Percentiles rank a stretch among this genome's conserved stretches.
phyloP scores from a whole-genome alignment of 352 stramenopile species.

The Phytopythium vexans region DNA sequence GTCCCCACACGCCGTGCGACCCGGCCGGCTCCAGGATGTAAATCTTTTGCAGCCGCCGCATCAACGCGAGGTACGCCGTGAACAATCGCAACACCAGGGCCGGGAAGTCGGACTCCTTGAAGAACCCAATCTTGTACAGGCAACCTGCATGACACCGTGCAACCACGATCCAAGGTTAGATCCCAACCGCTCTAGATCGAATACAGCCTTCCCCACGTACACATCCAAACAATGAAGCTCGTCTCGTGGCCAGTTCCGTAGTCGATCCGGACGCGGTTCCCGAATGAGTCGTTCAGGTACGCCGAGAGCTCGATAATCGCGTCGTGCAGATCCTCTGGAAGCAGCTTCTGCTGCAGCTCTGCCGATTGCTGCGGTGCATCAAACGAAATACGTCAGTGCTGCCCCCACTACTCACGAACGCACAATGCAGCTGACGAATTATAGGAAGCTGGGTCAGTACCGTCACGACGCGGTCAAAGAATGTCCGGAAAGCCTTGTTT shows the following conservation, averaged over 20 bases:
- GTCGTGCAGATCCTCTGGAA: slow-evolving; percentile 49
- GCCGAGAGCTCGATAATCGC: slow-evolving; percentile 90
- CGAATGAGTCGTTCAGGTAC: slow-evolving; percentile 97
- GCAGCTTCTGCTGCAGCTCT: slow-evolving; percentile 55
- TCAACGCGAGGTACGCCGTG: slow-evolving; percentile 92
- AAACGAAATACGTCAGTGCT: background rate
- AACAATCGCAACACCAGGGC: slow-evolving; percentile 91
- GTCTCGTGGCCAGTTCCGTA: slow-evolving; percentile 99
- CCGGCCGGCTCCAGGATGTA: slow-evolving; percentile 99
- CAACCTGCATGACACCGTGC: slow-evolving; percentile 33
- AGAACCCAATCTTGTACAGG: slow-evolving; percentile 89
- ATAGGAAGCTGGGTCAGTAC: slow-evolving; percentile 14
- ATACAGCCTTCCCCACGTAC: slow-evolving; percentile 31
- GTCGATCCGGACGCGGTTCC: slow-evolving; percentile 96
- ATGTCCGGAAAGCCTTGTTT: slow-evolving; percentile 93
- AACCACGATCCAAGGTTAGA: slow-evolving; percentile 8
- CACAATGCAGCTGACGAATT: too few species aligned
- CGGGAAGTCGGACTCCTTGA: slow-evolving; percentile 79
- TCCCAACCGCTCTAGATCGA: slow-evolving; percentile 10
- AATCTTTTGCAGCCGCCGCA: slow-evolving; percentile 92
- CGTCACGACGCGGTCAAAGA: slow-evolving; percentile 80
- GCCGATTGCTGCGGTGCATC: slow-evolving; percentile 34
- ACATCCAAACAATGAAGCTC: slow-evolving; percentile 95
- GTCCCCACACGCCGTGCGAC: slow-evolving; percentile 98
- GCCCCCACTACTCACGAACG: background rate